A percentile compares a stretch with the other conserved stretches of the same genome.
Conservation (phyloP, 2,329 filamentous ascomycete species). For the Laburnicola sp. region DNA sequence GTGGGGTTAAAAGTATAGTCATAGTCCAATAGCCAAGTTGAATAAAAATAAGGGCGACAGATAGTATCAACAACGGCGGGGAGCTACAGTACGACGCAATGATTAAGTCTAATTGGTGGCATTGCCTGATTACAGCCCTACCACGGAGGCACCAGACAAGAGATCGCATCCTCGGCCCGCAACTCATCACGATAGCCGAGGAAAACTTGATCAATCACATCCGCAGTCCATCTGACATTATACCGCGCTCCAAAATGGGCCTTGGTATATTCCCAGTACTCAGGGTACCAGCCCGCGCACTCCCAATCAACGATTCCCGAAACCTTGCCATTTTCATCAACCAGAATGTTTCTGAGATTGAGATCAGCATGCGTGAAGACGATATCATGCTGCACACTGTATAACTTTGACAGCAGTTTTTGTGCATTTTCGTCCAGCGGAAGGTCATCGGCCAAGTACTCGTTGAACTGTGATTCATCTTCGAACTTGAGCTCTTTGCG, state of each 20-base stretch:
- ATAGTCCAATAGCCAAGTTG: no score
- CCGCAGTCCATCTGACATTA: slow-evolving; percentile 20
- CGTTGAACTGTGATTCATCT: slow-evolving; percentile 16
- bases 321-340: slow-evolving; percentile 20
- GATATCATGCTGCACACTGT: slow-evolving; percentile 20
- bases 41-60: no score
- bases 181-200: slow-evolving; percentile 20
- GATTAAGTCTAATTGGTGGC: no score
- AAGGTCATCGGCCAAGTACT: slow-evolving; percentile 15
- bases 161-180: slow-evolving; percentile 18
- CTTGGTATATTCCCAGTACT: slow-evolving; percentile 29
- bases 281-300: slow-evolving; percentile 29
- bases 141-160: slow-evolving; percentile 19
- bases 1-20: no score
- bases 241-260: slow-evolving; percentile 17
- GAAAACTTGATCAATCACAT: slow-evolving; percentile 25
- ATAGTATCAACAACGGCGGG: no score
- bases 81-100: no score
- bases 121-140: no score
- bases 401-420: slow-evolving; percentile 14
- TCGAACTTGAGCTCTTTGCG: slow-evolving; percentile 14
- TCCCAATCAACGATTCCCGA: slow-evolving; percentile 30
- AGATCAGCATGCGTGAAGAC: slow-evolving; percentile 29
- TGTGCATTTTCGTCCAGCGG: slow-evolving; percentile 15
- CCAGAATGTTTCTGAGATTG: slow-evolving; percentile 25